Conservation (phyloP, 2,329 filamentous ascomycete genomes). For the Exutisphaerella laricina region DNA sequence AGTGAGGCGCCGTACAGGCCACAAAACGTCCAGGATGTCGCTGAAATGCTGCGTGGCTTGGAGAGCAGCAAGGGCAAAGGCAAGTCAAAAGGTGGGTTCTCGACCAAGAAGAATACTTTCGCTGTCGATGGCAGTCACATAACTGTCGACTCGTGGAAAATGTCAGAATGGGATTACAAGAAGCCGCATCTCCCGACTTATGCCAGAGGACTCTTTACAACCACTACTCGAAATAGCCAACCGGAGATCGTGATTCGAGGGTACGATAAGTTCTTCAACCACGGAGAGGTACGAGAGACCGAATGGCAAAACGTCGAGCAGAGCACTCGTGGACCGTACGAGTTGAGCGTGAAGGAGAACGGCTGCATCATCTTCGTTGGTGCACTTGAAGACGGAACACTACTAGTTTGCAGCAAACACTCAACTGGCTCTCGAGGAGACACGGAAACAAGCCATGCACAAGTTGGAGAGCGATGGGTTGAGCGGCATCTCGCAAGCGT, state of each 20-base stretch:
- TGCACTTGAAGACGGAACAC: slow-evolving; percentile 78
- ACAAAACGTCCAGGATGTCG: slow-evolving; percentile 65
- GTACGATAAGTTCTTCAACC: slow-evolving; percentile 99
- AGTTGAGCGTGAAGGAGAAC: slow-evolving; percentile 95
- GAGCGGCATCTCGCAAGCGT: slow-evolving; percentile 71
- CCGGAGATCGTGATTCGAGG: slow-evolving; percentile 80
- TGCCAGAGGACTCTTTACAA: slow-evolving; percentile 91
- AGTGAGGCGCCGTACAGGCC: slow-evolving; percentile 55
- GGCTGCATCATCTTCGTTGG: slow-evolving; percentile 99
- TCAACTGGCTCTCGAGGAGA: slow-evolving; percentile 80
- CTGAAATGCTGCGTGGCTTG: slow-evolving; percentile 59
- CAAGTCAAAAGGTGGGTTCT: slow-evolving; percentile 53
- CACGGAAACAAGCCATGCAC: slow-evolving; percentile 70
- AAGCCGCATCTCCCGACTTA: slow-evolving; percentile 79
- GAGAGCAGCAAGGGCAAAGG: slow-evolving; percentile 53
- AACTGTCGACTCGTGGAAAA: slow-evolving; percentile 81
- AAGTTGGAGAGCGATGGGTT: slow-evolving; percentile 74
- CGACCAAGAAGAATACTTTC: slow-evolving; percentile 76
- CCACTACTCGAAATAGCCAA: slow-evolving; percentile 56
- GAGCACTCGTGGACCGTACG: slow-evolving; percentile 80
- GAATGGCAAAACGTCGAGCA: slow-evolving; percentile 72
- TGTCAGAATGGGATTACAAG: slow-evolving; percentile 97
- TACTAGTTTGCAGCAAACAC: slow-evolving; percentile 98
- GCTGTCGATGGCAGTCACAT: slow-evolving; percentile 60
- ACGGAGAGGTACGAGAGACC: slow-evolving; percentile 73